Conservation (phyloP, 352 stramenopile genomes). For the Phytophthora podocarpi region DNA sequence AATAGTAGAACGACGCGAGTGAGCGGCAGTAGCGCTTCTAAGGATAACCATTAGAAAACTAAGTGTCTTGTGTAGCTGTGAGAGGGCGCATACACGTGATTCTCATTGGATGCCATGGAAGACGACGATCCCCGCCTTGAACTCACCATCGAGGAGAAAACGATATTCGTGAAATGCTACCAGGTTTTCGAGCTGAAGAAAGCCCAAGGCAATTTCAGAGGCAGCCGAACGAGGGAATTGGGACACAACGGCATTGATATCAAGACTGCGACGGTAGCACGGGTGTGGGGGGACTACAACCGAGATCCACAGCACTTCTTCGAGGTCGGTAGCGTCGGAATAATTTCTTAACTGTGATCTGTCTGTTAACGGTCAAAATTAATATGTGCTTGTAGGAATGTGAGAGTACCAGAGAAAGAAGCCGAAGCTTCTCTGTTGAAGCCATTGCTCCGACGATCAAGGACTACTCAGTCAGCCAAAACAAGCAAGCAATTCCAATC, state of each 20-base stretch:
- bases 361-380: not conserved
- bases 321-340: not conserved
- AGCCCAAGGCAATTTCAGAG: not conserved
- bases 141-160: not conserved
- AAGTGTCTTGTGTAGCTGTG: not conserved
- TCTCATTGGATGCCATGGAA: not conserved
- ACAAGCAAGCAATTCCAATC: constrained; percentile 11
- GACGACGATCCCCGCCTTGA: not conserved
- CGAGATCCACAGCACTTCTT: not conserved
- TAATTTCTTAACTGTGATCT: not conserved
- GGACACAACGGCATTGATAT: not conserved
- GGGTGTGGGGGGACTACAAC: not conserved
- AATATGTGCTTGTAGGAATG: too few species aligned
- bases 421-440: too few species aligned
- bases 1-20: too few species aligned
- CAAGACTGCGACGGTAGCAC: not conserved
- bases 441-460: too few species aligned
- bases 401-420: not conserved
- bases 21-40: not conserved
- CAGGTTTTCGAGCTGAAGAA: not conserved
- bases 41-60: not conserved
- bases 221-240: not conserved
- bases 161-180: too few species aligned
- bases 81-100: not conserved
- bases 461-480: constrained; percentile 9